A percentile compares a stretch with the other conserved stretches of the same genome.
Conservation (phyloP, 1,284 basidiomycete species). For the Phellinidium pouzarii region DNA sequence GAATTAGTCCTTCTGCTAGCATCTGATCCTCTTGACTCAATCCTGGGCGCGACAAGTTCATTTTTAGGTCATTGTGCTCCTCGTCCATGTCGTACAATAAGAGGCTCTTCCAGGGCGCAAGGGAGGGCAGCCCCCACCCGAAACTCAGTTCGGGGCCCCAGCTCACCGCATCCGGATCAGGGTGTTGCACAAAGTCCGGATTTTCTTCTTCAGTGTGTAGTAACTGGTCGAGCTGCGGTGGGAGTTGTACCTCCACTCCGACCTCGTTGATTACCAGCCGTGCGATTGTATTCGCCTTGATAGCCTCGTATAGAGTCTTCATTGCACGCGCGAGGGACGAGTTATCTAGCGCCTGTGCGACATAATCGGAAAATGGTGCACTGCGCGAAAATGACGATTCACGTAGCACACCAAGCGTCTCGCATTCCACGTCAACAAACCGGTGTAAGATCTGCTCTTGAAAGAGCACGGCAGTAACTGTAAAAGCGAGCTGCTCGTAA, state of each 20-base stretch:
- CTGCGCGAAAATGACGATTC: conserved; percentile 48
- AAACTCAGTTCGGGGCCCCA: conserved; percentile 67
- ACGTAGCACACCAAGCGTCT: conserved; percentile 57
- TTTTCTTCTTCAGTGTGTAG: conserved; percentile 52
- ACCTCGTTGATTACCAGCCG: conserved; percentile 71
- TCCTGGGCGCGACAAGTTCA: conserved; percentile 52
- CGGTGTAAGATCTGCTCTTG: conserved; percentile 80
- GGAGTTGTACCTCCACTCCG: conserved; percentile 75
- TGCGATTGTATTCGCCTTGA: conserved; percentile 66
- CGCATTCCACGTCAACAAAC: conserved; percentile 77
- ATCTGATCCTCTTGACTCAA: conserved; percentile 57
- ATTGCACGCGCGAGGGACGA: conserved; percentile 73
- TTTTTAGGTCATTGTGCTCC: conserved; percentile 54
- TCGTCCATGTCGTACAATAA: conserved; percentile 59
- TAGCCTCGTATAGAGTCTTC: conserved; percentile 67
- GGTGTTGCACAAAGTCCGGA: conserved; percentile 34
- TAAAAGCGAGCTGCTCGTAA: conserved; percentile 84
- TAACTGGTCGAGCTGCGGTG: conserved; percentile 66
- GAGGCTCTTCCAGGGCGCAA: conserved; percentile 92
- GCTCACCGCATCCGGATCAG: conserved; percentile 46
- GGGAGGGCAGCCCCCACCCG: conserved; percentile 63
- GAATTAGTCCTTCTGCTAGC: conserved; percentile 61
- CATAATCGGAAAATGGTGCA: conserved; percentile 48
- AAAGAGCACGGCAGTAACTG: conserved; percentile 81
- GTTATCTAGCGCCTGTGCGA: conserved; percentile 49